Percentiles rank a stretch among this genome's conserved stretches.
Conservation (phyloP, 1,139 yeast genomes). For the Lodderomyces beijingensis region DNA sequence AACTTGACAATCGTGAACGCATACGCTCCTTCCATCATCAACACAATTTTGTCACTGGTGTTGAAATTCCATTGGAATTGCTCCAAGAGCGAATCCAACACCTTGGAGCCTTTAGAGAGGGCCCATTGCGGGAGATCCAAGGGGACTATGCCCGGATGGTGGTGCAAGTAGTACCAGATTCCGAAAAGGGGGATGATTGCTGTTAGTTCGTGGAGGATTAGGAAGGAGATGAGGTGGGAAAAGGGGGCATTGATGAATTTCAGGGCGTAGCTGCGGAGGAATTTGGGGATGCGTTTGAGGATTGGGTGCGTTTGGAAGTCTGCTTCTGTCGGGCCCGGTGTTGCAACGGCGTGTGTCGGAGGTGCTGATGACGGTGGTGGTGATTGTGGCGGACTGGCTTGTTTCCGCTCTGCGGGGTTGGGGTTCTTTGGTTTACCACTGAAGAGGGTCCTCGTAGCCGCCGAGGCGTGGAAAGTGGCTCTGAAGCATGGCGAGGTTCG, state of each 20-base stretch:
- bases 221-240: conserved; percentile 67
- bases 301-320: conserved; percentile 26
- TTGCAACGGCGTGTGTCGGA: not conserved
- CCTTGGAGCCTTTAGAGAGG: conserved; percentile 54
- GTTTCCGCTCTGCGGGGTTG: not conserved
- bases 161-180: conserved; percentile 71
- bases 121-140: conserved; percentile 67
- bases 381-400: not conserved
- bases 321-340: conserved; percentile 6
- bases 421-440: not conserved
- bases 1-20: conserved; percentile 77
- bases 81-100: conserved; percentile 46
- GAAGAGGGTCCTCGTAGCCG: too few relatives aligned
- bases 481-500: too few relatives aligned
- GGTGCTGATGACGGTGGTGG: not conserved
- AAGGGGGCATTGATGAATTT: conserved; percentile 58
- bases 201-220: conserved; percentile 78
- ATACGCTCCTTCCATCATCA: conserved; percentile 80
- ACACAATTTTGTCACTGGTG: conserved; percentile 49
- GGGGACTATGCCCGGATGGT: conserved; percentile 36
- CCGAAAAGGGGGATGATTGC: conserved; percentile 78
- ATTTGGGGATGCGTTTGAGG: conserved; percentile 40
- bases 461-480: too few relatives aligned
- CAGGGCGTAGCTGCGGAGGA: conserved; percentile 46
- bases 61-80: conserved; percentile 34